These are phyloP conservation scores for Gamarada debralockiae DNA, from an alignment of 495 filamentous ascomycete genomes.

Conservation along the genomic window DNA sequence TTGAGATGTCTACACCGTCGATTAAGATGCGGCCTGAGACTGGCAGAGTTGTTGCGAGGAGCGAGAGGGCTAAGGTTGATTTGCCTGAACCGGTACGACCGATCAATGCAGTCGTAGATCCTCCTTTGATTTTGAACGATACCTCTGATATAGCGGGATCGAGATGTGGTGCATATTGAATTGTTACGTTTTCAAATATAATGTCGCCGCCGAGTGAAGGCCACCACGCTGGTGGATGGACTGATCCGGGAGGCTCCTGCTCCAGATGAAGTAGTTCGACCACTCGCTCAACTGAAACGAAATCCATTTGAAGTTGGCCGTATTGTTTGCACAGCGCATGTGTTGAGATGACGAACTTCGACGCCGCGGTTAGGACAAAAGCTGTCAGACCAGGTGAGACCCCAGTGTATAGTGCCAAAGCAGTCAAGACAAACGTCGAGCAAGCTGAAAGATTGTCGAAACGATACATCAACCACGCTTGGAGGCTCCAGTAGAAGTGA, in stretches of 20 bases:
- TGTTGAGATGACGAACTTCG: constrained; percentile 62
- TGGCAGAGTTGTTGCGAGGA: constrained; percentile 54
- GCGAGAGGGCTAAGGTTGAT: constrained; percentile 59
- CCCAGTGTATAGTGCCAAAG: constrained; percentile 63
- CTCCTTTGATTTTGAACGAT: constrained; percentile 65
- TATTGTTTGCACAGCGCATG: constrained; percentile 71
- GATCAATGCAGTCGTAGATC: constrained; percentile 47
- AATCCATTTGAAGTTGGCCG: constrained; percentile 83
- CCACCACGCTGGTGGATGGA: constrained; percentile 72
- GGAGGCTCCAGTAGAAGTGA: constrained; percentile 86
- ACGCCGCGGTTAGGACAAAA: constrained; percentile 64
- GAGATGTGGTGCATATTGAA: constrained; percentile 72
- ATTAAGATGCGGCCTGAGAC: constrained; percentile 52
- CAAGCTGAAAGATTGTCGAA: constrained; percentile 67
- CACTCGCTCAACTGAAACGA: constrained; percentile 80
- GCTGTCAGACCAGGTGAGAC: constrained; percentile 71
- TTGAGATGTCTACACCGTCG: constrained; percentile 55
- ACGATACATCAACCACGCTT: constrained; percentile 76
- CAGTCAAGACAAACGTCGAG: constrained; percentile 67
- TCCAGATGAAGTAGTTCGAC: constrained; percentile 73
- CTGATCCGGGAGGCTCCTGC: constrained; percentile 61
- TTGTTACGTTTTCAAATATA: constrained; percentile 68
- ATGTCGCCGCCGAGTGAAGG: constrained; percentile 65
- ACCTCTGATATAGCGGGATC: constrained; percentile 63
- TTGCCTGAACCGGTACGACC: constrained; percentile 57